Base-by-base conservation (phyloP, 2,329 filamentous ascomycete genomes). In the Xenosphaeropsis pyriputrescens region DNA sequence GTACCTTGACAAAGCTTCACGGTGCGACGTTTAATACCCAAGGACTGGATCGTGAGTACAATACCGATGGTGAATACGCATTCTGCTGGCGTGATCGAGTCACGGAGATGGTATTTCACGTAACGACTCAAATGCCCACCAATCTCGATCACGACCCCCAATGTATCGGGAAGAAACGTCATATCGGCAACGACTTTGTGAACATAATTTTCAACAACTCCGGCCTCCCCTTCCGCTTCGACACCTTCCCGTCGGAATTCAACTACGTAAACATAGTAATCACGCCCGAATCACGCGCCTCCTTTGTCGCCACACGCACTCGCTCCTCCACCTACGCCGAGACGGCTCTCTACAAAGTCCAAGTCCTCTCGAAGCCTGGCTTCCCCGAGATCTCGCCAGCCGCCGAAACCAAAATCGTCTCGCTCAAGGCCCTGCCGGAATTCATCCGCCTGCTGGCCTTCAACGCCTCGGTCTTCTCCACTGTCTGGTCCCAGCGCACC, bases 191-290 rank as follows among this genome's bases (percentile, higher is more conserved):
- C 53, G 91, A 96, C 57, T 93, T 85, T 56, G 91, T 98, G 54
- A 96, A 94, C 55, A 93, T 98, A 48, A 80, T 98, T 41, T 98
- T 93, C 68, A 98, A 98, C 56, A 85, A 93, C 51, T 95, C 88
- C 2, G 89, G 91, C n/a, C 58, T 79, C 35, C 80, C 83, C 0
- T 96, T 94, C 62, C 71, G 73, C 38, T 93, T 94, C 54, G 75
- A 94, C 54, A 94, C 85, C 0, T 93, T 98, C 49, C 85, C 85
- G 1, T 93, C 86, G 0, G 82, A 89, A 40, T 94, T 98, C 66
- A 96, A 95, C 54, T 94, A 84, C 53, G 86, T 98, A 54, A 86
- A 95, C 55, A 96, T 98, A 50, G 81, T 96, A 49, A 89, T 98
- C 52, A 85, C 84, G 2, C 91, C 91, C 0, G 83, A 88, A 43